Evolutionary conservation across 148 eudicot genomes (phyloP).

Genomic region (Camellia lanceoleosa): DNA sequence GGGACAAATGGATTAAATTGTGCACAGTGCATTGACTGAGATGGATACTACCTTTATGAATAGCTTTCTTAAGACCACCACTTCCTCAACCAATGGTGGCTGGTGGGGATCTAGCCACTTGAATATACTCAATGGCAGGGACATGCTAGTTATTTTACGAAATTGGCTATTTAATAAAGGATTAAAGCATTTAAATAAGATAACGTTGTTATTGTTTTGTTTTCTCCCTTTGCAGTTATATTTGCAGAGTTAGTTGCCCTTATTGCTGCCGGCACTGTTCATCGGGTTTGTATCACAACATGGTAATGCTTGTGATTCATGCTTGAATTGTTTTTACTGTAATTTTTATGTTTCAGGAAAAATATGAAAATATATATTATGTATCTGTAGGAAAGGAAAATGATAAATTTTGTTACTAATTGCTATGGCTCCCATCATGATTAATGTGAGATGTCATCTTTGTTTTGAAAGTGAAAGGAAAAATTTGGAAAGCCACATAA

Average conservation of each 20-base stretch:
- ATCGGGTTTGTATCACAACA: conserved; percentile 87
- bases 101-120: not conserved
- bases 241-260: conserved; percentile 75
- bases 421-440: not conserved
- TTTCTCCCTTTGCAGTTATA: conserved; percentile 48
- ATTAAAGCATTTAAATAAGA: not conserved
- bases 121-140: not conserved
- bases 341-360: not conserved
- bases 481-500: not conserved
- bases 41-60: not conserved
- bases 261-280: conserved; percentile 75
- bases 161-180: not conserved
- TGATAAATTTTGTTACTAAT: not conserved
- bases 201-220: not conserved
- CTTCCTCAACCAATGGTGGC: not conserved
- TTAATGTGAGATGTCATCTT: not conserved
- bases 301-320: conserved; percentile 45
- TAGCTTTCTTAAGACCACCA: not conserved
- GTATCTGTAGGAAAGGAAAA: not conserved
- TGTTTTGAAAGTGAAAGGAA: not conserved
- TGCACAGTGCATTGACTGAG: not conserved
- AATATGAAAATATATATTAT: not conserved
- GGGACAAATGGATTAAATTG: not conserved
- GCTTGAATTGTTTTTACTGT: not conserved
- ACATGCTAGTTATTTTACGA: not conserved